A percentile compares a stretch with the other conserved stretches of the same genome.
Evolutionary conservation across 208 protist species (phyloP).

Genomic region (Acanthamoeba culbertsoni): DNA sequence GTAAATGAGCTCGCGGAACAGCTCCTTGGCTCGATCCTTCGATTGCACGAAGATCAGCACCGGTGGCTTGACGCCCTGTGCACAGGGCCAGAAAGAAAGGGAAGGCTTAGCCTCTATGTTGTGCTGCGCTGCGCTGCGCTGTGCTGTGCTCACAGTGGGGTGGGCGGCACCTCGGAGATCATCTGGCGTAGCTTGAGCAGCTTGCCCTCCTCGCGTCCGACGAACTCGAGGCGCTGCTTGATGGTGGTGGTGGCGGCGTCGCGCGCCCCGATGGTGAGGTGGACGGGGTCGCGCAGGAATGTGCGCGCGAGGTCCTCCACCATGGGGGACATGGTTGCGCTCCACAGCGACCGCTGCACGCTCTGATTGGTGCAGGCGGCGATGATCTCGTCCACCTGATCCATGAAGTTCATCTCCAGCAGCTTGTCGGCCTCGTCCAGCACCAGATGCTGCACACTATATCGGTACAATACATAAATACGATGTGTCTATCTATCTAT

Average conservation of each 20-base stretch:
- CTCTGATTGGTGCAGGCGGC: conserved; percentile 81
- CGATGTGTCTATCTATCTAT: too few species aligned
- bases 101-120: too few species aligned
- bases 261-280: conserved; percentile 91
- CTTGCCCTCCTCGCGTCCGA: conserved; percentile 96
- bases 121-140: too few species aligned
- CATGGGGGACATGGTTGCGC: conserved; percentile 52
- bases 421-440: conserved; percentile 98
- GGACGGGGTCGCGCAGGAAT: conserved; percentile 90
- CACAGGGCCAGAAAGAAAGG: neutral
- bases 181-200: conserved; percentile 94
- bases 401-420: conserved; percentile 88
- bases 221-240: conserved; percentile 91
- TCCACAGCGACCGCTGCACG: conserved; percentile 59
- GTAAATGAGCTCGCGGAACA: conserved; percentile 94
- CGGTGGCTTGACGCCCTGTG: conserved; percentile 90
- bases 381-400: conserved; percentile 89
- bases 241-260: conserved; percentile 75
- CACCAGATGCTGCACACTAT: conserved; percentile 83
- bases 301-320: conserved; percentile 89
- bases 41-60: conserved; percentile 98
- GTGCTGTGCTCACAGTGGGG: neutral
- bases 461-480: neutral
- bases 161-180: conserved; percentile 80
- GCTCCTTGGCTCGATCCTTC: conserved; percentile 94